phyloP scores from a whole-genome alignment of 2,329 filamentous ascomycete species.

The Epichloe uncinata region DNA sequence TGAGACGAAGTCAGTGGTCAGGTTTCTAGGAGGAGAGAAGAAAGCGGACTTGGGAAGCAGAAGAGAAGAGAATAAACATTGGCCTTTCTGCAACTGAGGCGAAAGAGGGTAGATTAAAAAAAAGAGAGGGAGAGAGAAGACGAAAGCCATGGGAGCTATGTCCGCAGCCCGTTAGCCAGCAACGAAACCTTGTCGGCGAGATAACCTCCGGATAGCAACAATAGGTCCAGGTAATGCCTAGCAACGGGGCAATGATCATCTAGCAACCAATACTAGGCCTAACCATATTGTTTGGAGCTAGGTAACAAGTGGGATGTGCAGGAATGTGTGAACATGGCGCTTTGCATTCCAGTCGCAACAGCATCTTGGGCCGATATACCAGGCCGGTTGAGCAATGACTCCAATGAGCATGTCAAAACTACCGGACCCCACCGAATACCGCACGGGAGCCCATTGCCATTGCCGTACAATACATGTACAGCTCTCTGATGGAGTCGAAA shows the following conservation, averaged over 20 bases:
- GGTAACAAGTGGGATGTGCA: conserved; percentile 4
- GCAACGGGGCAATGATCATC: conserved; percentile 7
- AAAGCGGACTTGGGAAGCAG: background rate
- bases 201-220: conserved; percentile 5
- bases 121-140: background rate
- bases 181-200: conserved; percentile 5
- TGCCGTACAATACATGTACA: background rate
- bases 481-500: background rate
- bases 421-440: conserved; percentile 1
- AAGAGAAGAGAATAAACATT: background rate
- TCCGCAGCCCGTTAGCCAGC: background rate
- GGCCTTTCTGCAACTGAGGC: background rate
- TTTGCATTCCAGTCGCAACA: conserved; percentile 7
- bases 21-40: background rate
- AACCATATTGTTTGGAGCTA: conserved; percentile 5
- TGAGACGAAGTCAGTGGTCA: background rate
- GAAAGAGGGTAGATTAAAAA: background rate
- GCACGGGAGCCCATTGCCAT: conserved; percentile 1
- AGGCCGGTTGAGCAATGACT: background rate
- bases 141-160: conserved; percentile 1
- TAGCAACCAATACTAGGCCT: conserved; percentile 6
- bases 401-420: conserved; percentile 2
- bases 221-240: conserved; percentile 4
- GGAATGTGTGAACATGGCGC: conserved; percentile 8
- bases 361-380: conserved; percentile 3